These are phyloP conservation scores for Pestalotiopsis sp. DNA, from an alignment of 2,329 filamentous ascomycete genomes.

Conservation along the genomic window DNA sequence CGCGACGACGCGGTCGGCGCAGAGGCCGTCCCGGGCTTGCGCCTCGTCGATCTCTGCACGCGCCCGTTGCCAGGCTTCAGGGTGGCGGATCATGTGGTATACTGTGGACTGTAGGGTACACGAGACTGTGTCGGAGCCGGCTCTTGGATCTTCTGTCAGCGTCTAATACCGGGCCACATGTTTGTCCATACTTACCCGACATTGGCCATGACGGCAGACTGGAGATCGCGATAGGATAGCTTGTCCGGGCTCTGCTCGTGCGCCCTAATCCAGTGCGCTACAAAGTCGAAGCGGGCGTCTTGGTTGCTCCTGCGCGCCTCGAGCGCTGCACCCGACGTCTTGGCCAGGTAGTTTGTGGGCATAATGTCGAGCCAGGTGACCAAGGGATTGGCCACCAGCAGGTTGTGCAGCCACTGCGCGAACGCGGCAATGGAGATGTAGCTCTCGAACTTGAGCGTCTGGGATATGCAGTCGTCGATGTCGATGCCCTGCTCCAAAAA, in stretches of 20 bases:
- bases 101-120: background rate
- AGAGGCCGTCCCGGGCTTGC: background rate
- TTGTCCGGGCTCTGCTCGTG: background rate
- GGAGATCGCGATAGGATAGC: background rate
- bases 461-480: constrained; percentile 22
- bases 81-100: constrained; percentile 3
- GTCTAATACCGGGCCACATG: background rate
- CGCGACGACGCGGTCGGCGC: background rate
- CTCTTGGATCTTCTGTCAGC: background rate
- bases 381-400: constrained; percentile 16
- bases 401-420: constrained; percentile 15
- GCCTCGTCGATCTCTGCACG: background rate
- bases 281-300: constrained; percentile 16
- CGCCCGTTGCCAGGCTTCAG: background rate
- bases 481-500: constrained; percentile 27
- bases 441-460: constrained; percentile 5
- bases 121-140: constrained; percentile 6
- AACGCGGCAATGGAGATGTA: constrained; percentile 6
- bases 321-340: constrained; percentile 10
- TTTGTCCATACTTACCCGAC: background rate
- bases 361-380: constrained; percentile 16
- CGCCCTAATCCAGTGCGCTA: constrained; percentile 4
- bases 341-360: constrained; percentile 12
- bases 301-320: constrained; percentile 9
- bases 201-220: constrained; percentile 6